phyloP scores from a whole-genome alignment of 2,329 filamentous ascomycete species.

The Clonostachys rosea region DNA sequence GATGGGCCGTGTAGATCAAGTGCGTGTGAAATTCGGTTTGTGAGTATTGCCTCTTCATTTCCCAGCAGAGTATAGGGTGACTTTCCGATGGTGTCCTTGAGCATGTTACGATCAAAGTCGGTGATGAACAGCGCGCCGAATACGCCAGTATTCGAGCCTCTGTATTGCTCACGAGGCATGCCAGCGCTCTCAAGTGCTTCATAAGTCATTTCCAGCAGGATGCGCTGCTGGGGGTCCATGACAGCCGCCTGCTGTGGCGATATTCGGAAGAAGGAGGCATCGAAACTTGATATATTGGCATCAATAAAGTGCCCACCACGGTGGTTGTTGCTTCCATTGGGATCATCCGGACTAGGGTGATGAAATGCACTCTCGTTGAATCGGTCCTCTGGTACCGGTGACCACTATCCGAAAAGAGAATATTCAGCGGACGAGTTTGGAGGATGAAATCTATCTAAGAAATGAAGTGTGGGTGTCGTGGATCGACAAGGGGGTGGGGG shows the following conservation, averaged over 20 bases:
- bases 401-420: constrained; percentile 2
- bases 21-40: constrained; percentile 28
- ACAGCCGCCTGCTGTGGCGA: constrained; percentile 42
- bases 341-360: constrained; percentile 11
- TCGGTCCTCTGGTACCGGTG: constrained; percentile 12
- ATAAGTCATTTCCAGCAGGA: constrained; percentile 47
- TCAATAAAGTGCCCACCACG: constrained; percentile 34
- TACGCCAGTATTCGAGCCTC: constrained; percentile 18
- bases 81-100: not conserved
- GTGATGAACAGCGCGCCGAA: constrained; percentile 21
- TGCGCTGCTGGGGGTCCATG: constrained; percentile 50
- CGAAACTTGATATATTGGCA: constrained; percentile 38
- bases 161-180: constrained; percentile 11
- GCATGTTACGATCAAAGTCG: constrained; percentile 12
- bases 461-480: too few relatives aligned
- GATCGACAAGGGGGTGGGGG: too few relatives aligned
- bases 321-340: constrained; percentile 10
- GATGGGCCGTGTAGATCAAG: constrained; percentile 29
- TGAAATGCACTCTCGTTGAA: constrained; percentile 14
- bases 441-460: too few relatives aligned
- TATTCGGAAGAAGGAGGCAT: constrained; percentile 46
- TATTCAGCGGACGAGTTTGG: not conserved
- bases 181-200: constrained; percentile 48
- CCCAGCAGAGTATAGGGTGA: constrained; percentile 19
- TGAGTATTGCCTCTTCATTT: constrained; percentile 15